These are phyloP conservation scores for Colletotrichum camelliae DNA, from an alignment of 2,329 filamentous ascomycete genomes.

Conservation along the genomic window DNA sequence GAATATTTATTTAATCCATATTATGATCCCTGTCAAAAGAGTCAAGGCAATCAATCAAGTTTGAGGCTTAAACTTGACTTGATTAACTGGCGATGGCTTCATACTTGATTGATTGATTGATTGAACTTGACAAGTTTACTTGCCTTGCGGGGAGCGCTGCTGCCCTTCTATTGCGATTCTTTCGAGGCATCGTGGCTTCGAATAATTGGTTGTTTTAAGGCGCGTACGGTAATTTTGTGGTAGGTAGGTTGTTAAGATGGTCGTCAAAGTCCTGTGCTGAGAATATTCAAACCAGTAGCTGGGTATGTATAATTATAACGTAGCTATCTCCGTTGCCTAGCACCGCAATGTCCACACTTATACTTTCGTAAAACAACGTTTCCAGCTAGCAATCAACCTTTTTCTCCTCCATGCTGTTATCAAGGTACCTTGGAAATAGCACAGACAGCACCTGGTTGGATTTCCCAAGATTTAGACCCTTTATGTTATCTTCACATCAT, in stretches of 20 bases:
- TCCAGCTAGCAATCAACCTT: not conserved
- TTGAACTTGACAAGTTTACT: too few species aligned
- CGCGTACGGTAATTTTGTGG: rapidly evolving
- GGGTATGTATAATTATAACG: rapidly evolving
- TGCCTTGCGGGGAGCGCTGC: too few species aligned
- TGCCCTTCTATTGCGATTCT: not conserved
- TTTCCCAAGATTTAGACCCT: not conserved
- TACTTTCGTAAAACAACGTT: not conserved
- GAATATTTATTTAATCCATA: too few species aligned
- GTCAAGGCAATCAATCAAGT: too few species aligned
- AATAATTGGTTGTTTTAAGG: not conserved
- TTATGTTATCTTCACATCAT: rapidly evolving
- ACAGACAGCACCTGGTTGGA: not conserved
- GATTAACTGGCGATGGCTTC: too few species aligned
- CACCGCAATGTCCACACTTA: not conserved
- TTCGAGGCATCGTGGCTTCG: not conserved
- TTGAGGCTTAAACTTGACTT: too few species aligned
- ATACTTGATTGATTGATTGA: too few species aligned
- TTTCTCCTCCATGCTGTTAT: rapidly evolving
- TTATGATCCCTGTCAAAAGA: too few species aligned
- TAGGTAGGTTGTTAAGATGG: not conserved
- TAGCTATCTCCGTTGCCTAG: not conserved
- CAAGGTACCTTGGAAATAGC: not conserved
- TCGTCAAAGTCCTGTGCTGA: not conserved
- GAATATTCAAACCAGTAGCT: not conserved